Evolutionary conservation across 495 filamentous ascomycete species (phyloP).

Genomic region (Aspergillus panamensis): DNA sequence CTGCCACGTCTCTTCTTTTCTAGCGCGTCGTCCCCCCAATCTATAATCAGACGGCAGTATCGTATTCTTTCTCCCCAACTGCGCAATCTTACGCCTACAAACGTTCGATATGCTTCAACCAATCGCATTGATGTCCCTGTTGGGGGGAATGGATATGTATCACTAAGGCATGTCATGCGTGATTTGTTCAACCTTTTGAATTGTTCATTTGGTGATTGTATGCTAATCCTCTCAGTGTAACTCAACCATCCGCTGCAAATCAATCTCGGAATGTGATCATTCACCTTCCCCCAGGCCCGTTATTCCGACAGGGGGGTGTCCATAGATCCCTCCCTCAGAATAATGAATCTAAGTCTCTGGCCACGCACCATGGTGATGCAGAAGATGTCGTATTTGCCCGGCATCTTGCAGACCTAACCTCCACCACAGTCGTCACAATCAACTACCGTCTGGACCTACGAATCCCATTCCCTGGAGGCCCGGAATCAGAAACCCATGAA

Average conservation of each 20-base stretch:
- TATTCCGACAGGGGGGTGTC: constrained; percentile 20
- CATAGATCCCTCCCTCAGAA: not conserved
- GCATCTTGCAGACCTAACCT: constrained; percentile 27
- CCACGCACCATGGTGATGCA: constrained; percentile 1
- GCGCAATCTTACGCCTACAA: not conserved
- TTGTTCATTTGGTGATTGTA: no score
- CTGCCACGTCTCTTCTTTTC: not conserved
- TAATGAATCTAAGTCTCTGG: not conserved
- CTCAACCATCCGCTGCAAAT: constrained; percentile 17
- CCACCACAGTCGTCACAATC: constrained; percentile 38
- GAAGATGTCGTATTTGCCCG: constrained; percentile 25
- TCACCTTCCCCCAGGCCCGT: constrained; percentile 38
- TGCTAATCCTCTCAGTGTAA: constrained; percentile 23
- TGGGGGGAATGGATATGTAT: constrained; percentile 34
- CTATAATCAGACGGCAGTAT: not conserved
- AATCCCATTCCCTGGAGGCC: not conserved
- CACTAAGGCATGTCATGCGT: constrained; percentile 25
- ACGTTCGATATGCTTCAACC: not conserved
- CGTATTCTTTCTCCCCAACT: not conserved
- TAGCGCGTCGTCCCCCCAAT: not conserved
- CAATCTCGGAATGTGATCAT: constrained; percentile 31
- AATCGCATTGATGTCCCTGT: constrained; percentile 24
- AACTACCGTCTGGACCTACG: constrained; percentile 42
- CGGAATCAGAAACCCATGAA: not conserved
- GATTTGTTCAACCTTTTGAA: not conserved